These are phyloP conservation scores for Leptomonas seymouri DNA, from an alignment of 208 protist genomes.

Conservation along the genomic window DNA sequence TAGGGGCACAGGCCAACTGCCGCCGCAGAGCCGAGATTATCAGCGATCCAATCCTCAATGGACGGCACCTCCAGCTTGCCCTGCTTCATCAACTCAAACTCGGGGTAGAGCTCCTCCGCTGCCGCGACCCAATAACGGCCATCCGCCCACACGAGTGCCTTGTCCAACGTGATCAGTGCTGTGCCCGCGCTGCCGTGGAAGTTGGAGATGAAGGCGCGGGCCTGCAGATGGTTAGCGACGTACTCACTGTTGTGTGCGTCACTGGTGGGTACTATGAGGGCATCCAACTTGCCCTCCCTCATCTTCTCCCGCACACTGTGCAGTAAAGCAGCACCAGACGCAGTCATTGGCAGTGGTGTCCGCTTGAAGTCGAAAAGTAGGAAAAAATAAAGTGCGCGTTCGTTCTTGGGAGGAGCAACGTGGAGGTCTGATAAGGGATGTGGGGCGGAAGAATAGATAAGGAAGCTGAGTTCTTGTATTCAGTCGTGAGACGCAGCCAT, in stretches of 20 bases:
- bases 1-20: conserved; percentile 73
- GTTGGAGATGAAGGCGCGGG: conserved; percentile 93
- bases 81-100: conserved; percentile 89
- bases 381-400: neutral
- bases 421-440: no score
- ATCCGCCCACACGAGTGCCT: conserved; percentile 97
- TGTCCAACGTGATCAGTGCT: conserved; percentile 69
- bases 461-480: no score
- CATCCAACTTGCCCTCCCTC: conserved; percentile 53
- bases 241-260: conserved; percentile 98
- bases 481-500: no score
- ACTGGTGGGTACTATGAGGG: conserved; percentile 90
- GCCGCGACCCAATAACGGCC: conserved; percentile 97
- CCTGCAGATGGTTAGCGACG: conserved; percentile 84
- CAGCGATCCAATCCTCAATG: conserved; percentile 72
- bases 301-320: conserved; percentile 78
- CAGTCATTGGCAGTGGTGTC: conserved; percentile 19
- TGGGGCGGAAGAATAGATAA: no score
- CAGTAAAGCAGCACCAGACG: conserved; percentile 46
- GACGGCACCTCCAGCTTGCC: conserved; percentile 57
- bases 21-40: conserved; percentile 44
- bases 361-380: conserved; percentile 1
- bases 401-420: no score
- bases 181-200: conserved; percentile 96
- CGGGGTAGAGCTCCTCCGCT: conserved; percentile 70